These are phyloP conservation scores for Neurospora hispaniola DNA, from an alignment of 495 filamentous ascomycete genomes.

Conservation along the genomic window DNA sequence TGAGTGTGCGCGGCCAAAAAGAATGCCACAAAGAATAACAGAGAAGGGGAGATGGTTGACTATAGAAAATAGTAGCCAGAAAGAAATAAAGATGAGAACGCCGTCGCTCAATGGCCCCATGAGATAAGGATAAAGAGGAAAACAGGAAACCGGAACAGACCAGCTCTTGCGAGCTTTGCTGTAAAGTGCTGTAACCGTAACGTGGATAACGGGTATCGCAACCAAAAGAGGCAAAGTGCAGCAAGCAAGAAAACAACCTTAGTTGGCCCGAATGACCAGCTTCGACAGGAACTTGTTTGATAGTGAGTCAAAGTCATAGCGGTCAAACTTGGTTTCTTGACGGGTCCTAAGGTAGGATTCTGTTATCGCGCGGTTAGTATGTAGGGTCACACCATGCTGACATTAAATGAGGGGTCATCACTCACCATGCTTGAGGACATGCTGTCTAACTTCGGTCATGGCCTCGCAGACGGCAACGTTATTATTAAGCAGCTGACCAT, in stretches of 20 bases:
- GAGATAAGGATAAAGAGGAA: conserved; percentile 18
- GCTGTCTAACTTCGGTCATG: conserved; percentile 83
- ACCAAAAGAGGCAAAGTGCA: conserved; percentile 9
- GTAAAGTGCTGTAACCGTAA: conserved; percentile 10
- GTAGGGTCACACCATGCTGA: conserved; percentile 7
- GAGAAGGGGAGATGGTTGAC: not conserved
- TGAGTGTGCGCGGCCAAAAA: conserved; percentile 1
- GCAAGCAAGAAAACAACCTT: conserved; percentile 23
- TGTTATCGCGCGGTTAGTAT: conserved; percentile 10
- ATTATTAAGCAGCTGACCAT: conserved; percentile 76
- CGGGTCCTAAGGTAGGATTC: conserved; percentile 48
- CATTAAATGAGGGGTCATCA: not conserved
- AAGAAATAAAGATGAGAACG: conserved; percentile 12
- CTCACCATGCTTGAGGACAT: conserved; percentile 84
- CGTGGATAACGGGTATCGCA: conserved; percentile 15
- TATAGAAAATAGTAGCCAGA: not conserved
- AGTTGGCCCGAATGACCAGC: conserved; percentile 88
- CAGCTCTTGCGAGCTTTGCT: conserved; percentile 16
- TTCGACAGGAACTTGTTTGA: conserved; percentile 92
- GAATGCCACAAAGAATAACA: not conserved
- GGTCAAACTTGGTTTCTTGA: conserved; percentile 62
- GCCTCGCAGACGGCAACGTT: conserved; percentile 85
- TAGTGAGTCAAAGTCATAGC: conserved; percentile 81
- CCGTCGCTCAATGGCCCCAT: conserved; percentile 17
- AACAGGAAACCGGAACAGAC: conserved; percentile 18